A percentile compares a stretch with the other conserved stretches of the same genome.
These are phyloP conservation scores for Cryptosporidium baileyi DNA, from an alignment of 169 alveolate species.

Conservation along the genomic window DNA sequence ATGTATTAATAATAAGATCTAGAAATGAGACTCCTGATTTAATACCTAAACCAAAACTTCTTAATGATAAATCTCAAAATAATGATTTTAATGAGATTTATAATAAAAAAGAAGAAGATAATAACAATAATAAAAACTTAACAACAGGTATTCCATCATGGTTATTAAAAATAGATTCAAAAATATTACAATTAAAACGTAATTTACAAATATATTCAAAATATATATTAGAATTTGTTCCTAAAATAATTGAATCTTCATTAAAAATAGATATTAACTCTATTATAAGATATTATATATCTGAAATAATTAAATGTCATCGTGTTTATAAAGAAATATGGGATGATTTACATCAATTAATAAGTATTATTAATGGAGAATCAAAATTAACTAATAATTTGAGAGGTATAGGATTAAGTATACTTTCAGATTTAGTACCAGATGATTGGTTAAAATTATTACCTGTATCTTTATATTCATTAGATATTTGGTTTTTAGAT, in stretches of 20 bases:
- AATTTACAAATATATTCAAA: not conserved
- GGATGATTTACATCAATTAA: not conserved
- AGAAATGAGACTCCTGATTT: slow-evolving; percentile 58
- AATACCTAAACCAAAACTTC: not conserved
- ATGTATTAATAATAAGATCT: not conserved
- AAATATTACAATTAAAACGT: not conserved
- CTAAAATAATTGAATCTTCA: not conserved
- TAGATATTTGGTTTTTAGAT: slow-evolving; percentile 29
- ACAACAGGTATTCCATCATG: slow-evolving; percentile 45
- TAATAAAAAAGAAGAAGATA: not conserved
- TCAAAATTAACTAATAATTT: slow-evolving; percentile 14
- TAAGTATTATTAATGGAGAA: not conserved
- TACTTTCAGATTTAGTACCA: slow-evolving; percentile 42
- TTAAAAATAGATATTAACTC: not conserved
- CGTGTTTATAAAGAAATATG: slow-evolving; percentile 31
- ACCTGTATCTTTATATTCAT: not conserved
- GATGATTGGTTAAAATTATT: slow-evolving; percentile 3
- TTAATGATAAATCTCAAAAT: not conserved
- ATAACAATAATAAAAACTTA: not conserved
- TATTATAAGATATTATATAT: slow-evolving; percentile 2
- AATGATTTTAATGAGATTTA: not conserved
- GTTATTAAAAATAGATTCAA: not conserved
- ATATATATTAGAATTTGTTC: not conserved
- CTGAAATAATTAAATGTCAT: not conserved
- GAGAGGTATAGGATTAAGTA: slow-evolving; percentile 23